A percentile compares a stretch with the other conserved stretches of the same genome.
phyloP scores from a whole-genome alignment of 768 basidiomycete species.

The Mycena polygramma region DNA sequence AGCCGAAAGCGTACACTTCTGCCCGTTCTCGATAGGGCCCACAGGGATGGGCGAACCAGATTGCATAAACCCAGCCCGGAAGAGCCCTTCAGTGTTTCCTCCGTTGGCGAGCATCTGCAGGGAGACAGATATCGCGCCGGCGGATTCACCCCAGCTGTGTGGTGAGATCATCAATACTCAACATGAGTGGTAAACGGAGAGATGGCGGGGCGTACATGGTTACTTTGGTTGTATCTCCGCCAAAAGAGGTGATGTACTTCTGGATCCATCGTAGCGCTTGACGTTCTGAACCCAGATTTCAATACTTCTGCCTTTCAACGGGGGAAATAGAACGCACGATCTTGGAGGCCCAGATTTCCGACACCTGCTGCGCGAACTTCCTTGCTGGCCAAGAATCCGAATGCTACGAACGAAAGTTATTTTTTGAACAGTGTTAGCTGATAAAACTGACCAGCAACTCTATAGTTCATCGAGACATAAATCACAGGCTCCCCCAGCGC shows the following conservation, averaged over 20 bases:
- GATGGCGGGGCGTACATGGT: conserved; percentile 58
- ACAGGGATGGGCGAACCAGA: conserved; percentile 62
- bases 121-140: conserved; percentile 67
- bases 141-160: conserved; percentile 57
- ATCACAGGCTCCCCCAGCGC: conserved; percentile 58
- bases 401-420: conserved; percentile 46
- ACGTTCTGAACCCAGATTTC: conserved; percentile 54
- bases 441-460: conserved; percentile 46
- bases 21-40: conserved; percentile 57
- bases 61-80: conserved; percentile 65
- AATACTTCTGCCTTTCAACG: background rate
- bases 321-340: conserved; percentile 57
- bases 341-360: conserved; percentile 76
- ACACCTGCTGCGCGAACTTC: conserved; percentile 66
- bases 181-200: conserved; percentile 4
- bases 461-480: conserved; percentile 70
- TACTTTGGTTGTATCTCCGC: conserved; percentile 74
- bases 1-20: conserved; percentile 42
- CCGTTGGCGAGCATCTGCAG: conserved; percentile 64
- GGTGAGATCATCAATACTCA: background rate
- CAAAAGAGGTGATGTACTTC: conserved; percentile 73
- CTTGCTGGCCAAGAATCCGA: conserved; percentile 65
- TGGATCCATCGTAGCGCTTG: conserved; percentile 75
- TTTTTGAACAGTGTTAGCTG: background rate
- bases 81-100: conserved; percentile 60